Base-by-base conservation (phyloP, 257 asterid species). In the Solanum bulbocastanum region DNA sequence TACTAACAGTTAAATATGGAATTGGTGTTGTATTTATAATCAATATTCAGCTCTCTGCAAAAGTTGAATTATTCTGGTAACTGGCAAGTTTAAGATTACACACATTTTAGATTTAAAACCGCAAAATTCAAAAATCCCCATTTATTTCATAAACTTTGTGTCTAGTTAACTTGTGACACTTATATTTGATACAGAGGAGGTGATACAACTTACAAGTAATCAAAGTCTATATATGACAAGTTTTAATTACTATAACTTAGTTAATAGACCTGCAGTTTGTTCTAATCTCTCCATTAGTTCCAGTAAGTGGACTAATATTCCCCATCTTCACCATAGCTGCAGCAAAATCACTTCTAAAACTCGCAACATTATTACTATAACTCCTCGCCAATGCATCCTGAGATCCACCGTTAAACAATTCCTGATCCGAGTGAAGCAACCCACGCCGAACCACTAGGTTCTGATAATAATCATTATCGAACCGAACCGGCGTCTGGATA, bases 311-410 rank as follows among this genome's bases (percentile, higher is more conserved):
- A 60, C 94, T 93, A 35, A 95, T 91, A 37, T 94, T 92, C 60
- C 95, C 95, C 98, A 95, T 93, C 84, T 84, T 94, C 72, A 92
- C 91, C 97, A 95, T 94, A 0, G 96, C 97, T 20, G 91, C 93
- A 25, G 92, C 93, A 83, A 95, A 95, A 65, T 94, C 96, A 40
- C 25, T 88, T 79, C 81, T 79, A 79, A 95, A 95, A 68, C 88
- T 30, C 58, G 58, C 81, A 2, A 2, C 5, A 36, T 89, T 89
- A 0, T 3, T 86, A 56, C 93, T 90, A 46, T 93, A 95, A 73
- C 75, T 44, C 87, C 89, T 88, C 23, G 93, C 96, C 76, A 92
- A 56, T 0, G 88, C 49, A 88, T 94, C 98, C 76, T 88, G 90
- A 2, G 96, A 90, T 23, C 98, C 98, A 11, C 91, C 92, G 74